Percentiles rank a stretch among this genome's conserved stretches.
Conservation (phyloP, 2,329 filamentous ascomycete species). For the Sphaceloma murrayae region DNA sequence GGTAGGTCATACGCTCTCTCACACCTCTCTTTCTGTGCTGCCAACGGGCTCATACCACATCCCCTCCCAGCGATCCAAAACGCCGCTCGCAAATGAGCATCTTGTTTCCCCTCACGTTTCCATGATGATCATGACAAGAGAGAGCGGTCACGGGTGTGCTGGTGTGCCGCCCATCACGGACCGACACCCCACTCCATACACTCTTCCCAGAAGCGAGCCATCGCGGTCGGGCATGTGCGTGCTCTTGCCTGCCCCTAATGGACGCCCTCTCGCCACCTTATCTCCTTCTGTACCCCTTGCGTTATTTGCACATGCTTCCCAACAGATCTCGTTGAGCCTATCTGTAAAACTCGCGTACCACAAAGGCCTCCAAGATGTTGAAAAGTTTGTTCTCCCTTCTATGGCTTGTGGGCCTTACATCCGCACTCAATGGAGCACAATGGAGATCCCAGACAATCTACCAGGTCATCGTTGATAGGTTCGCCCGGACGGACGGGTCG, state of each 20-base stretch:
- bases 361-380: not conserved
- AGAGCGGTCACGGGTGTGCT: not conserved
- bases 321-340: constrained; percentile 8
- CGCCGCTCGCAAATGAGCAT: not conserved
- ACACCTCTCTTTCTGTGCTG: not conserved
- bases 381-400: constrained; percentile 1
- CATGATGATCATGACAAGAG: not conserved
- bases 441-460: constrained; percentile 36
- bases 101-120: not conserved
- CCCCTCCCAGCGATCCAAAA: not conserved
- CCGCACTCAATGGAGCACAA: constrained; percentile 22
- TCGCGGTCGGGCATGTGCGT: not conserved
- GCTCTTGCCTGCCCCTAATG: not conserved
- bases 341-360: not conserved
- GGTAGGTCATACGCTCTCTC: constrained; percentile 7
- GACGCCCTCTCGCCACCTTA: constrained; percentile 1
- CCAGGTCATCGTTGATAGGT: constrained; percentile 36
- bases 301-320: not conserved
- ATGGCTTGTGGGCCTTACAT: constrained; percentile 8
- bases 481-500: constrained; percentile 32
- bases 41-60: not conserved
- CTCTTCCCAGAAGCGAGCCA: constrained; percentile 3
- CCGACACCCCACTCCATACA: constrained; percentile 2
- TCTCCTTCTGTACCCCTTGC: not conserved
- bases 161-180: constrained; percentile 1